These are phyloP conservation scores for Saposhnikovia divaricata DNA, from an alignment of 129 eudicot genomes.

Conservation along the genomic window DNA sequence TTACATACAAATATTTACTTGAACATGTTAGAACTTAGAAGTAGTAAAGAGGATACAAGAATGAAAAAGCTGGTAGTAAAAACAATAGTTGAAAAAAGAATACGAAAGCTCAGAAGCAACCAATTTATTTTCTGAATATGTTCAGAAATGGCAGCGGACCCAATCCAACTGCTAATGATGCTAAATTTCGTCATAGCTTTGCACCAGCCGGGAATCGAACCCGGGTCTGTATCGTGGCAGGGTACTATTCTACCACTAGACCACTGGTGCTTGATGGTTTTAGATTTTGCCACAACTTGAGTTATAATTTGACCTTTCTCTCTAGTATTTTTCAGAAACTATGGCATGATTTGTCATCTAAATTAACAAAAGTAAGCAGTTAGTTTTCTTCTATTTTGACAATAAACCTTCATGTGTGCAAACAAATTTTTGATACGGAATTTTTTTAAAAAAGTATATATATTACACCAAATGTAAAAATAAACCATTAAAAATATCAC, in stretches of 20 bases:
- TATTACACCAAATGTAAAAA: no score
- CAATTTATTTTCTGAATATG: not conserved
- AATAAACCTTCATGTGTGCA: no score
- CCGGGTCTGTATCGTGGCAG: constrained; percentile 99
- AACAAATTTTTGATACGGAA: no score
- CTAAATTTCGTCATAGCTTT: constrained; percentile 9
- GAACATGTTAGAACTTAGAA: not conserved
- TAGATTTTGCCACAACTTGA: no score
- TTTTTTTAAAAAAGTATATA: no score
- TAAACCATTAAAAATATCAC: no score
- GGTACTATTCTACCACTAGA: constrained; percentile 99
- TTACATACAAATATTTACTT: not conserved
- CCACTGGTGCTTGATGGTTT: constrained; percentile 58
- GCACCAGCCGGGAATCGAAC: constrained; percentile 97
- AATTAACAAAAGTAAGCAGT: no score
- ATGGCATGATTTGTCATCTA: no score
- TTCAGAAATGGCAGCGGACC: not conserved
- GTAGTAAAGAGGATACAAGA: not conserved
- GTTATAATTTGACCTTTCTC: no score
- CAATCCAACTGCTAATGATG: not conserved
- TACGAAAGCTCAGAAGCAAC: not conserved
- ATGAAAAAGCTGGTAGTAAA: not conserved
- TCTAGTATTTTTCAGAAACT: no score
- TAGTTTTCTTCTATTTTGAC: no score
- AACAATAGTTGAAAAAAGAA: not conserved